Evolutionary conservation across 441 rosid genomes (phyloP).

Genomic region (Sinapis alba): DNA sequence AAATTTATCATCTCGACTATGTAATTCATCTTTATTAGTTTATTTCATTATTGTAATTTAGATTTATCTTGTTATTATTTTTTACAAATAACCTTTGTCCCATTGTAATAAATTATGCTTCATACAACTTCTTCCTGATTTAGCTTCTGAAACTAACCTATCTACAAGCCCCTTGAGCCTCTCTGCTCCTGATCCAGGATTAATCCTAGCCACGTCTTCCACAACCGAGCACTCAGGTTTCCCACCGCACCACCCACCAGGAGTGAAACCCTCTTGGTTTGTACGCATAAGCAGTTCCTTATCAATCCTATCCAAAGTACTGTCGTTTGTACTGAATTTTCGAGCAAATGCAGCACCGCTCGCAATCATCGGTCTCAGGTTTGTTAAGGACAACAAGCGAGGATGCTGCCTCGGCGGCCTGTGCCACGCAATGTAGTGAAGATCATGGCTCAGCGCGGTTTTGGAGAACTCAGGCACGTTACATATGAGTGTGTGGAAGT

Average conservation of each 20-base stretch:
- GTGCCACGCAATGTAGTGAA: constrained; percentile 91
- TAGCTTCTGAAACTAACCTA: constrained; percentile 40
- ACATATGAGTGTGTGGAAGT: constrained; percentile 93
- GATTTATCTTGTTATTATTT: neutral
- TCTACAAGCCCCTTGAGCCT: constrained; percentile 62
- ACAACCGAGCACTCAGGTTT: constrained; percentile 61
- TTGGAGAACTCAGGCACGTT: constrained; percentile 75
- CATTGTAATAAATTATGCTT: neutral
- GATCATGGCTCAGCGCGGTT: constrained; percentile 76
- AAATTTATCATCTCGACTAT: no score
- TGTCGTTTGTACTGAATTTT: constrained; percentile 56
- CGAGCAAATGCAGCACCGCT: constrained; percentile 83
- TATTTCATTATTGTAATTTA: neutral
- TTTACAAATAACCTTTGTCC: neutral
- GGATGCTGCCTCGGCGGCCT: constrained; percentile 85
- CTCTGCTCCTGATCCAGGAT: constrained; percentile 74
- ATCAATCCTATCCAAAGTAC: constrained; percentile 66
- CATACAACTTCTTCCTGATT: neutral
- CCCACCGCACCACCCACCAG: constrained; percentile 90
- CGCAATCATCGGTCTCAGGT: constrained; percentile 48
- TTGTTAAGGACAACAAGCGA: constrained; percentile 58
- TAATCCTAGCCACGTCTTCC: constrained; percentile 56
- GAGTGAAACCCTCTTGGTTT: constrained; percentile 57
- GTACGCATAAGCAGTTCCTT: constrained; percentile 61
- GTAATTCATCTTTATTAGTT: neutral